Base-by-base conservation (phyloP, 2,329 filamentous ascomycete species). In the Phyllosticta paracitricarpa region DNA sequence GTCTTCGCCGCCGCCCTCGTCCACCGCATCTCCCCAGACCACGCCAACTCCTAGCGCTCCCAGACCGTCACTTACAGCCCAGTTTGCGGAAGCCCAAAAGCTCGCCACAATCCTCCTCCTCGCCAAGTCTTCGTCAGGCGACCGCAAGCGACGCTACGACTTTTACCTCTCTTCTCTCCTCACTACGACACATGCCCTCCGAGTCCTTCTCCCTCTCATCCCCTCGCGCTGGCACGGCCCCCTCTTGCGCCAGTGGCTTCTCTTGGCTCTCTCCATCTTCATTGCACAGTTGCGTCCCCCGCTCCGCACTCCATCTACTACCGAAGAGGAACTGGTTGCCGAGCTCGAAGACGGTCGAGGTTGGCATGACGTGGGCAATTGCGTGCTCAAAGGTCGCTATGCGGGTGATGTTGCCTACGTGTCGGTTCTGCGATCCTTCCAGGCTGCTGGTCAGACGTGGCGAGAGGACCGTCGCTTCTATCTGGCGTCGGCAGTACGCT, bases 231-330 rank as follows among this genome's bases (percentile, higher is more conserved):
- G 86, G 67, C 93, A 96, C 66, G 72, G 91, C 54, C 78, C 78
- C 24, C 77, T 99, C 4, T 80, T 97, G 8, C 81, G 89, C 51
- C 86, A 96, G 72, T 97, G 94, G 91, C 96, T 91, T 89, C 77
- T 99, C 4, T 82, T 96, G 52, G 84, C 88, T 0, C 73, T 97
- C 52, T 83, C 85, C 0, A 82, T 92, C 10, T 97, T 94, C 70
- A 84, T 96, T 59, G 77, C 85, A 2, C 87, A 89, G 68, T 76
- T 88, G 26, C 82, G 93, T 22, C 94, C 92, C 0, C 40, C 40
- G 17, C 40, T 48, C 14, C 40, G 40, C 12, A 48, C 40, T 17
- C 40, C 40, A 2, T 48, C 40, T n/a, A 48, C 40, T 48, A n/a
- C 40, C 3, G 40, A 48, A n/a, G 40, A 48, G 6, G 40, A 48